Evolutionary conservation across 2,329 filamentous ascomycete genomes (phyloP).

Genomic region (Trichoderma afroharzianum): DNA sequence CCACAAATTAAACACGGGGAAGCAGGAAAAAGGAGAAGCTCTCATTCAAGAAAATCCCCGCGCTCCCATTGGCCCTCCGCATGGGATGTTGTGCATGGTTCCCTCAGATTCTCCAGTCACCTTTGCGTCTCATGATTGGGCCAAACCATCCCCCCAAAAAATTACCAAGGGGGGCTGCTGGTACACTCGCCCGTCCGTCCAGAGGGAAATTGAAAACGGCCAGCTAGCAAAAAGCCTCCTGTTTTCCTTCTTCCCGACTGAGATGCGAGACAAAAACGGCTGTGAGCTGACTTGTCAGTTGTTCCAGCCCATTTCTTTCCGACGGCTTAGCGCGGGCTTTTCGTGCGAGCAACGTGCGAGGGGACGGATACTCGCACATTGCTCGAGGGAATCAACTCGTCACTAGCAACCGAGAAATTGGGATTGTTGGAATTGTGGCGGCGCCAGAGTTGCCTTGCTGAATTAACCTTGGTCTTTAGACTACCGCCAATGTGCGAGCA

Average conservation of each 20-base stretch:
- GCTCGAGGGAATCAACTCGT: not conserved
- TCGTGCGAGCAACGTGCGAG: not conserved
- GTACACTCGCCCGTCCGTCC: too few relatives aligned
- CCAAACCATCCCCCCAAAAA: not conserved
- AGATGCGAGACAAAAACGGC: not conserved
- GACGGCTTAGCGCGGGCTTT: not conserved
- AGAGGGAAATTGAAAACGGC: not conserved
- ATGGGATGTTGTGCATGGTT: slow-evolving; percentile 1
- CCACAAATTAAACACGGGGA: not conserved
- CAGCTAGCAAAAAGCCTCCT: not conserved
- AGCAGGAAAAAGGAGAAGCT: not conserved
- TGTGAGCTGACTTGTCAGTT: not conserved
- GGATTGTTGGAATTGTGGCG: not conserved
- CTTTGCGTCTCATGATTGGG: not conserved
- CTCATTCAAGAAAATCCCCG: not conserved
- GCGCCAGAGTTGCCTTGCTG: not conserved
- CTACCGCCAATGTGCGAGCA: not conserved
- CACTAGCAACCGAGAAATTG: not conserved
- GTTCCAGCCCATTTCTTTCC: not conserved
- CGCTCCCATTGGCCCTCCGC: not conserved
- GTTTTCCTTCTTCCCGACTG: not conserved
- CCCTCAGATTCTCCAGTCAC: not conserved
- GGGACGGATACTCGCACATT: not conserved
- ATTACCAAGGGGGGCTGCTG: not conserved
- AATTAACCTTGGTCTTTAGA: not conserved